phyloP scores from a whole-genome alignment of 2,329 filamentous ascomycete genomes.

The Beauveria varroae region DNA sequence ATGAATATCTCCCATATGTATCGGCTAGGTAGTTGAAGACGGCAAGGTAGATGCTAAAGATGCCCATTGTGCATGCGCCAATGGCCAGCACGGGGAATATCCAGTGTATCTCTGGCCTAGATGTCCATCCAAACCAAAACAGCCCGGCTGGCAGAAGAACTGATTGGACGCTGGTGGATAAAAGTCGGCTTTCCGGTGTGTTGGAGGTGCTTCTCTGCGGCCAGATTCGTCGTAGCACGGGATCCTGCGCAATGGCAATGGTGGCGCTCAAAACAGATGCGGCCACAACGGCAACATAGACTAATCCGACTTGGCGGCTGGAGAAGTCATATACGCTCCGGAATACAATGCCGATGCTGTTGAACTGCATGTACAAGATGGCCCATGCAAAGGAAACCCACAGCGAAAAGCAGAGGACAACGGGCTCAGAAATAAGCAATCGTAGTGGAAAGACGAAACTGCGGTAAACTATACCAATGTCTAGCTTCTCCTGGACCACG shows the following conservation, averaged over 20 bases:
- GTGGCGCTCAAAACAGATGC: background rate
- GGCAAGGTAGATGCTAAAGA: slow-evolving; percentile 78
- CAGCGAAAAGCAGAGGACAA: slow-evolving; percentile 81
- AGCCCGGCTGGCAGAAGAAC: slow-evolving; percentile 70
- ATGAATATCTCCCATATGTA: slow-evolving; percentile 77
- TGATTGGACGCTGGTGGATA: slow-evolving; percentile 72
- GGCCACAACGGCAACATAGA: background rate
- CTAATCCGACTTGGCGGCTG: background rate
- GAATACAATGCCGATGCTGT: slow-evolving; percentile 36
- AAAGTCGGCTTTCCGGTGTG: slow-evolving; percentile 72
- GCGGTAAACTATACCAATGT: background rate
- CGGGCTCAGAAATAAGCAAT: slow-evolving; percentile 66
- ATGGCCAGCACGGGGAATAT: slow-evolving; percentile 38
- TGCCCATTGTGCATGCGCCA: slow-evolving; percentile 40
- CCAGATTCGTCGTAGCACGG: background rate
- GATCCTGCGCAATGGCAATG: background rate
- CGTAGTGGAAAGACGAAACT: slow-evolving; percentile 72
- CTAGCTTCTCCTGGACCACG: background rate
- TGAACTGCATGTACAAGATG: slow-evolving; percentile 74
- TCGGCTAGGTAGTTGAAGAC: slow-evolving; percentile 93
- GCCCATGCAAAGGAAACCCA: slow-evolving; percentile 92
- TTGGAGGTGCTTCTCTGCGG: background rate
- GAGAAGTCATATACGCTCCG: slow-evolving; percentile 61
- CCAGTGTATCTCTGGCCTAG: slow-evolving; percentile 42
- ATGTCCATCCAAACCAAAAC: slow-evolving; percentile 27